Evolutionary conservation across 2,329 filamentous ascomycete genomes (phyloP).

Genomic region (Botrytis pseudocinerea): DNA sequence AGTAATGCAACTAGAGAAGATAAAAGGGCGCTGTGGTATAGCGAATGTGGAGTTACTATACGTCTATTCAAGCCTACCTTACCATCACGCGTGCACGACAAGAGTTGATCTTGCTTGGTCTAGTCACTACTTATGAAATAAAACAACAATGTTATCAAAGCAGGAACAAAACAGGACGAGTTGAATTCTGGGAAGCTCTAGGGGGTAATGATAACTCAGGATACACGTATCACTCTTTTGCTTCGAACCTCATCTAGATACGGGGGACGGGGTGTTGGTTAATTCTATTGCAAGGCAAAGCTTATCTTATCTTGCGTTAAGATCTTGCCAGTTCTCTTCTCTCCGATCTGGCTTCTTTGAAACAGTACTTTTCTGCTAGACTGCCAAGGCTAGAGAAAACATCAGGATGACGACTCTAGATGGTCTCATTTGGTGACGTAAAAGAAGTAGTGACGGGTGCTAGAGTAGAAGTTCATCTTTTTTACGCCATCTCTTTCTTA

Average conservation of each 20-base stretch:
- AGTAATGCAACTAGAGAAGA: background rate
- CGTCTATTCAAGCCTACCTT: background rate
- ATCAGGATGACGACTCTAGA: background rate
- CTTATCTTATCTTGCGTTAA: background rate
- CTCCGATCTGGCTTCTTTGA: background rate
- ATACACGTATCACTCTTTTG: background rate
- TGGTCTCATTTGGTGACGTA: background rate
- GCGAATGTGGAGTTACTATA: background rate
- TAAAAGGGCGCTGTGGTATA: background rate
- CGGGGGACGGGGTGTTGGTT: background rate
- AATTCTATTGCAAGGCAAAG: background rate
- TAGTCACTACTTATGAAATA: background rate
- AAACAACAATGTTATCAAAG: background rate
- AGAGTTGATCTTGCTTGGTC: background rate
- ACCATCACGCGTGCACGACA: background rate
- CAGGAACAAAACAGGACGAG: background rate
- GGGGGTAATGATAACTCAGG: background rate
- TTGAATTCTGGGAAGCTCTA: background rate
- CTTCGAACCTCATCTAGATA: background rate
- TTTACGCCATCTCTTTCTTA: background rate
- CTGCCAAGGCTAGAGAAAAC: background rate
- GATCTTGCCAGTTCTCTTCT: background rate
- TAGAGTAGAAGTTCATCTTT: background rate
- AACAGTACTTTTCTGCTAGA: background rate
- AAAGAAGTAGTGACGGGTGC: background rate